Conservation (phyloP, 2,329 filamentous ascomycete genomes). For the Penicillium occitanis region DNA sequence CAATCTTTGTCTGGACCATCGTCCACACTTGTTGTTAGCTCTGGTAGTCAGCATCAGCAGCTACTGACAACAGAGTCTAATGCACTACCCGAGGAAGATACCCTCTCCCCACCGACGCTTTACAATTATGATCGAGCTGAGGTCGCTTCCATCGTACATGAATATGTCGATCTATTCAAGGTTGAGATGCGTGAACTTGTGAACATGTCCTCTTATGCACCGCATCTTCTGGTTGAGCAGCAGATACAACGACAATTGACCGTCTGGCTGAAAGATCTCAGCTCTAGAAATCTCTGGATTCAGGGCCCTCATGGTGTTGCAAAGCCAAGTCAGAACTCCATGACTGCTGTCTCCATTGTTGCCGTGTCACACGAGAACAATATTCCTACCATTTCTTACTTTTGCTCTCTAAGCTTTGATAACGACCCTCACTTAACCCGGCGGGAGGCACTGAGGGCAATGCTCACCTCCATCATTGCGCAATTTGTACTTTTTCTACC, state of each 20-base stretch:
- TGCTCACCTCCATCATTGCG: constrained; percentile 2
- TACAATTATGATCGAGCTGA: not conserved
- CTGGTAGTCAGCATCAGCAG: not conserved
- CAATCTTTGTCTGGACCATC: not conserved
- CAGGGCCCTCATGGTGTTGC: constrained; percentile 3
- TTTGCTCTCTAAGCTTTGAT: not conserved
- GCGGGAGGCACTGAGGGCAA: not conserved
- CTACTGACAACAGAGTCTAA: not conserved
- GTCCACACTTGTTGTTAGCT: not conserved
- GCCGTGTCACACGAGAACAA: constrained; percentile 7
- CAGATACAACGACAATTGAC: not conserved
- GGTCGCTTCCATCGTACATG: not conserved
- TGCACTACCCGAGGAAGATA: not conserved
- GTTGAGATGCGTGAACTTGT: not conserved
- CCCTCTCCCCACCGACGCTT: not conserved
- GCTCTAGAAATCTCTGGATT: constrained; percentile 2
- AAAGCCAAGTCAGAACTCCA: constrained; percentile 5
- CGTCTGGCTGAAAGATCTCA: not conserved
- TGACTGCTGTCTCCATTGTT: constrained; percentile 5
- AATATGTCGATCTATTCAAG: not conserved
- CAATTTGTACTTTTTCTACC: not conserved
- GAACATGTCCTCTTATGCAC: not conserved
- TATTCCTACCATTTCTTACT: not conserved
- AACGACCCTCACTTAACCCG: not conserved
- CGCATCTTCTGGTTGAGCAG: not conserved